Evolutionary conservation across 2,329 filamentous ascomycete genomes (phyloP).

Genomic region (Venturia pyrina): DNA sequence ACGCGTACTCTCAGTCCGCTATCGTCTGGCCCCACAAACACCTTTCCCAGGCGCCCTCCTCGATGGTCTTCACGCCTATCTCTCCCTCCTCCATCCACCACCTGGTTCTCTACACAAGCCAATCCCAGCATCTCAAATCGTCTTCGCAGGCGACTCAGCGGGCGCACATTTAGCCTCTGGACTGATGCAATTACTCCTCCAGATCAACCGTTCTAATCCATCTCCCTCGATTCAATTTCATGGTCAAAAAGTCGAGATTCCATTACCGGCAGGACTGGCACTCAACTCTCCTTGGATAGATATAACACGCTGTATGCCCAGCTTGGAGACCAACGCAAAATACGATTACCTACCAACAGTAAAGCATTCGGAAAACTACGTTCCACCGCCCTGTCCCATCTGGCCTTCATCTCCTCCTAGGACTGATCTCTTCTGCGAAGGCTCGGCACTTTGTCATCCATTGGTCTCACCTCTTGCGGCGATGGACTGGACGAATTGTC

Average conservation of each 20-base stretch:
- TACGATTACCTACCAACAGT: conserved; percentile 56
- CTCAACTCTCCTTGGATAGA: conserved; percentile 63
- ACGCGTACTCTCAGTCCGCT: conserved; percentile 61
- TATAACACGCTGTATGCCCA: conserved; percentile 54
- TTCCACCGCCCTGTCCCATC: conserved; percentile 38
- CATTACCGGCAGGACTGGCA: conserved; percentile 56
- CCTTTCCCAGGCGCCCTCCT: conserved; percentile 66
- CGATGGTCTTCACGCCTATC: conserved; percentile 62
- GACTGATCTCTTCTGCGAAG: conserved; percentile 37
- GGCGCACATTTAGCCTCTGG: conserved; percentile 61
- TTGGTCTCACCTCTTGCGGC: conserved; percentile 54
- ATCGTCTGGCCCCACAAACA: conserved; percentile 63
- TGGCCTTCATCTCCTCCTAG: conserved; percentile 38
- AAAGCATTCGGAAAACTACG: conserved; percentile 22
- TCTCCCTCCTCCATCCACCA: conserved; percentile 63
- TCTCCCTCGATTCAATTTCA: conserved; percentile 48
- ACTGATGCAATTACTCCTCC: conserved; percentile 58
- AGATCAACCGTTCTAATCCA: conserved; percentile 40
- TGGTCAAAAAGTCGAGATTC: conserved; percentile 46
- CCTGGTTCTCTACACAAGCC: conserved; percentile 57
- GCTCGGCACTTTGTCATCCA: conserved; percentile 47
- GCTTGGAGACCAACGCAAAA: conserved; percentile 38
- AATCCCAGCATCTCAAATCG: conserved; percentile 54
- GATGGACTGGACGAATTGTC: conserved; percentile 49
- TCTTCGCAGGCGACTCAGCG: conserved; percentile 65